Base-by-base conservation (phyloP, 2,329 filamentous ascomycete species). In the Alternaria brassicicola region DNA sequence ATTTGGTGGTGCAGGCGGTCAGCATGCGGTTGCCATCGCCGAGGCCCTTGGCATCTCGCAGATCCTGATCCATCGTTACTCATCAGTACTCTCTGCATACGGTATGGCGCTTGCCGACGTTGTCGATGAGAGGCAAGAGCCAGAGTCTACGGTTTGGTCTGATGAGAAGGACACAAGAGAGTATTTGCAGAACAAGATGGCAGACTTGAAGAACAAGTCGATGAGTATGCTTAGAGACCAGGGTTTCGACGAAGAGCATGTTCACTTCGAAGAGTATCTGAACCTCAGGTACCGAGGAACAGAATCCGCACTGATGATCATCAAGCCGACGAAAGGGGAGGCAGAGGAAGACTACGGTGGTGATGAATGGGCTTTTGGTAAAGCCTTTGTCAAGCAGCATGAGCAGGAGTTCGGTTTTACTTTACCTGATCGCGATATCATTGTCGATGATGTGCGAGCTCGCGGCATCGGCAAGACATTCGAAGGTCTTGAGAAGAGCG, bases 321-420 rank as follows among this genome's bases (percentile, higher is more conserved):
- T 95, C 63, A 92, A 89, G 76, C 92, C 93, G 0, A 84, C 78
- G 2, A 78, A 83, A 35, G 84, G 87, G 49, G 88, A 91, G 55
- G 83, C 83, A 0, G 79, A 86, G 58, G 82, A 84, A 36, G 80
- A 84, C 13, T 90, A 85, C 63, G 81, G 76, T 23, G 88, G 86
- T 6, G 86, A 91, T 53, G 85, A 89, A 8, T 96, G 91, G 90
- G 90, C 88, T 1, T 97, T 93, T 77, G 92, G 89, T 3, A 86
- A 88, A 64, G 93, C 92, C 0, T 97, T 98, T 70, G 82, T 96
- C 30, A 87, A 88, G 67, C 92, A 96, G 67, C 93, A 97, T 72
- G 88, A 92, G 51, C 93, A 95, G 72, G 93, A 97, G 72, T 97
- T 97, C 72, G 93, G 93, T 0, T 97, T 97, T 71, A 96, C 91